phyloP scores from a whole-genome alignment of 306 rosid species.

The Phaseolus lunatus region DNA sequence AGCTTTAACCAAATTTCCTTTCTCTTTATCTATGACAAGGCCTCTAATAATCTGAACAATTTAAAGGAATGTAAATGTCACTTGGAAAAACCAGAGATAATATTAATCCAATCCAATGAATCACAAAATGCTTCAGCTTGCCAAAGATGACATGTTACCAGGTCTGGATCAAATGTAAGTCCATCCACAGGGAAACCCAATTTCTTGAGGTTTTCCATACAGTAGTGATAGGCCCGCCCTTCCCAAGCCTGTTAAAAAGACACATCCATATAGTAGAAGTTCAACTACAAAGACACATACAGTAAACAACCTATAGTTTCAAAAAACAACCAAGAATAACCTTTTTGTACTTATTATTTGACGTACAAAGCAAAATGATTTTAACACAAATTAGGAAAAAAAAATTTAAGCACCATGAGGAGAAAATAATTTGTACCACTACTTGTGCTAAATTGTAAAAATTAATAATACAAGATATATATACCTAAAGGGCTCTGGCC shows the following conservation, averaged over 20 bases:
- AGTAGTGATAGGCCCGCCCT: conserved; percentile 96
- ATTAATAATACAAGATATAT: background rate
- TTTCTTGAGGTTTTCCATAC: conserved; percentile 88
- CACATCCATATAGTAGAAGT: conserved; percentile 36
- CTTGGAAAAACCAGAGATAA: conserved; percentile 29
- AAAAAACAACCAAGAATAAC: background rate
- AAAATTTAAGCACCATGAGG: background rate
- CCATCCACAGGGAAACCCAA: conserved; percentile 94
- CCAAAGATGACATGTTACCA: conserved; percentile 63
- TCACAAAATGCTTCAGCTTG: conserved; percentile 44
- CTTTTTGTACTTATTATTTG: background rate
- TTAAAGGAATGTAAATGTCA: conserved; percentile 36
- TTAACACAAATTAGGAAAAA: background rate
- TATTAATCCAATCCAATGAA: background rate
- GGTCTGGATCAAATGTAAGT: conserved; percentile 89
- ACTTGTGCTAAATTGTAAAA: background rate
- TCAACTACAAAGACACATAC: background rate
- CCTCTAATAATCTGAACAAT: conserved; percentile 90
- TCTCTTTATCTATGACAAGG: conserved; percentile 96
- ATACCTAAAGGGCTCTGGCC: no score
- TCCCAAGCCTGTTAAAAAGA: conserved; percentile 89
- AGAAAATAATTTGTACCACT: conserved; percentile 14
- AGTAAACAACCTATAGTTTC: conserved; percentile 11
- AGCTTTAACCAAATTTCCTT: conserved; percentile 93
- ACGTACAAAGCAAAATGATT: background rate